phyloP scores from a whole-genome alignment of 192 early-diverging fungal species.

The Coemansia sp. region DNA sequence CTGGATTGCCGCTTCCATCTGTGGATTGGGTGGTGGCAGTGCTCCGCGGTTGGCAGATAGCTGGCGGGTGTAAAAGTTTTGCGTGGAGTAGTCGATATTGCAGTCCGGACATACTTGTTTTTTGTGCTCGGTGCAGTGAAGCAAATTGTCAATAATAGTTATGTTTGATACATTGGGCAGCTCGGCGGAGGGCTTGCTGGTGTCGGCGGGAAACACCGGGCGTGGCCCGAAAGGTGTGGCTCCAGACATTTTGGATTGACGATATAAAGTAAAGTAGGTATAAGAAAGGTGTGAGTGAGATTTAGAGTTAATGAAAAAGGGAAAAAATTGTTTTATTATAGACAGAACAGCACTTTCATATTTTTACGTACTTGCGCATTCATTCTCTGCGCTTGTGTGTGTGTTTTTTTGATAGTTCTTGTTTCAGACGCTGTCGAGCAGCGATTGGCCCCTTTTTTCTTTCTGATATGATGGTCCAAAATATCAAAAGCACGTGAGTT shows the following conservation, averaged over 20 bases:
- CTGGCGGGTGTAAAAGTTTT: conserved; percentile 68
- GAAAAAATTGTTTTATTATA: too few relatives aligned
- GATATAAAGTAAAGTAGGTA: too few relatives aligned
- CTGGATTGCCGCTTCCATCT: conserved; percentile 59
- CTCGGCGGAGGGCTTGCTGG: conserved; percentile 11
- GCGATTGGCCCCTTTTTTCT: too few relatives aligned
- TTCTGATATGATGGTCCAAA: too few relatives aligned
- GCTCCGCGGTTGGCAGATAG: conserved; percentile 64
- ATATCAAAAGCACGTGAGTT: too few relatives aligned
- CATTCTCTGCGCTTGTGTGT: too few relatives aligned
- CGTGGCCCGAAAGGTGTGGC: conserved; percentile 40
- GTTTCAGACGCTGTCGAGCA: too few relatives aligned
- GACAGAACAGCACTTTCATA: too few relatives aligned
- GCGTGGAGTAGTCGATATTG: conserved; percentile 61
- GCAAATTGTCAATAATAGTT: conserved; percentile 48
- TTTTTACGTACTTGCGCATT: too few relatives aligned
- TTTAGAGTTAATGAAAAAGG: too few relatives aligned
- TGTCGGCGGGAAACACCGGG: conserved; percentile 41
- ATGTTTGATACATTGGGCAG: conserved; percentile 14
- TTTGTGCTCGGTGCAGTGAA: conserved; percentile 66
- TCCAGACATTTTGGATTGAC: background rate
- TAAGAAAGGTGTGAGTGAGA: too few relatives aligned
- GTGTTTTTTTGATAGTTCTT: too few relatives aligned
- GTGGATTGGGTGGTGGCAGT: conserved; percentile 69
- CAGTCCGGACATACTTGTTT: conserved; percentile 67